A percentile compares a stretch with the other conserved stretches of the same genome.
phyloP scores from a whole-genome alignment of 1,139 yeast genomes.

The Geotrichum aggregatum region DNA sequence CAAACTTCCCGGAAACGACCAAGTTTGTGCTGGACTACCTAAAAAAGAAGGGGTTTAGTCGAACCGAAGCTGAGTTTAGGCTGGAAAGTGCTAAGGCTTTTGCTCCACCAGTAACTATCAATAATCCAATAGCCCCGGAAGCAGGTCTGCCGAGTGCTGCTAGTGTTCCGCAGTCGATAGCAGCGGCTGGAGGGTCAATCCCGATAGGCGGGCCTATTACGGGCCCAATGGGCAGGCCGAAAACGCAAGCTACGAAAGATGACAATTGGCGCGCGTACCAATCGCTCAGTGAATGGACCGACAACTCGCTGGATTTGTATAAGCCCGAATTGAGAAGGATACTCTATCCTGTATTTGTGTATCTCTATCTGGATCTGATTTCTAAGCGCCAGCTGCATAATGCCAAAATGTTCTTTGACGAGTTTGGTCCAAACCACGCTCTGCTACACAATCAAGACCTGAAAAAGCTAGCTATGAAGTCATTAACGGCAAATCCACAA shows the following conservation, averaged over 20 bases:
- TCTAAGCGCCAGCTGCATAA: conserved; percentile 54
- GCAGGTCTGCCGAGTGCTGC: conserved; percentile 9
- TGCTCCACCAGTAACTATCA: conserved; percentile 44
- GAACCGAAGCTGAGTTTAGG: conserved; percentile 90
- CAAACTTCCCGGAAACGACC: conserved; percentile 16
- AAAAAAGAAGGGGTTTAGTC: conserved; percentile 87
- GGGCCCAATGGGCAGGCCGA: conserved; percentile 35
- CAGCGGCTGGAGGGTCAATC: conserved; percentile 6
- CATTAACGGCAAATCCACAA: conserved; percentile 72
- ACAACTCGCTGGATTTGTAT: conserved; percentile 84
- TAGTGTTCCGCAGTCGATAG: conserved; percentile 5
- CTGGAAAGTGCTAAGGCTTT: conserved; percentile 77
- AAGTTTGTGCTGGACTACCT: conserved; percentile 72
- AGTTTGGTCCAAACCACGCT: conserved; percentile 67
- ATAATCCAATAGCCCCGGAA: conserved; percentile 10
- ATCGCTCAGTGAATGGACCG: conserved; percentile 82
- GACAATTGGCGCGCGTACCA: conserved; percentile 58
- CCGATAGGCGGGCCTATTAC: conserved; percentile 26
- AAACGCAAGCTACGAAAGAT: background rate
- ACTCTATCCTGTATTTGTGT: conserved; percentile 85
- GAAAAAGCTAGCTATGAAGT: conserved; percentile 64
- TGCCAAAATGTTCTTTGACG: conserved; percentile 73
- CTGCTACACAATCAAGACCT: conserved; percentile 77
- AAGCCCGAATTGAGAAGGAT: conserved; percentile 82
- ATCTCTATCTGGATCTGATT: conserved; percentile 76